Base-by-base conservation (phyloP, 371 early-diverging fungal species). In the Syncephalastrum contaminatum region DNA sequence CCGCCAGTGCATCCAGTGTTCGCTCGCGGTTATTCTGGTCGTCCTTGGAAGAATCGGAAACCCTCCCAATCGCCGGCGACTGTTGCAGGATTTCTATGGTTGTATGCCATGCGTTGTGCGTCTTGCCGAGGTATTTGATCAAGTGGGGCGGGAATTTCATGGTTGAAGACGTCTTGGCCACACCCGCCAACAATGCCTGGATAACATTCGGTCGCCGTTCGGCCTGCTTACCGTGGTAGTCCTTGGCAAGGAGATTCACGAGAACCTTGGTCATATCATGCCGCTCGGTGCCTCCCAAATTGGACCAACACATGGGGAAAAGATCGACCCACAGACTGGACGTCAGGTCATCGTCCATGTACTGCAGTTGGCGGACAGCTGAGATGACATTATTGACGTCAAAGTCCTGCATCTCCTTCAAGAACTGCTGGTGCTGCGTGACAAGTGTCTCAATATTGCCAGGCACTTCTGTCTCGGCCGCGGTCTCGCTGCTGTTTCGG, bases 51-150 rank as follows among this genome's bases (percentile, higher is more conserved):
- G 79, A 58, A 49, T 84, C 81, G 43, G 63, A 64, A 25, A 76
- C 58, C 36, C 75, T 69, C 7, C 77, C 80, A 36, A 73, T 70
- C 0, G 74, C 64, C 15, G 76, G 66, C 6, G 79, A 67, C 45
- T 70, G 72, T 40, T 91, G 88, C 19, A 96, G 66, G 24, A 93
- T 67, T 49, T 92, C 90, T 27, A 91, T 75, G 0, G 92, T 85
- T 12, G 84, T 83, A 64, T 97, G 88, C 98, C 98, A 97, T 4
- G 95, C 92, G 58, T 93, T 86, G 71, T 89, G 94, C 2, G 87
- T 84, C 61, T 91, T 91, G 19, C 94, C 97, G 30, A 97, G 77
- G 61, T 94, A 95, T 55, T 92, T 92, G 49, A 98, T 80, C 50
- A 98, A 77, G 53, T 95, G 95, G 13, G 99, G 96, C 4, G 98